Conservation (phyloP, 768 basidiomycete genomes). For the Lyophyllum semitale region DNA sequence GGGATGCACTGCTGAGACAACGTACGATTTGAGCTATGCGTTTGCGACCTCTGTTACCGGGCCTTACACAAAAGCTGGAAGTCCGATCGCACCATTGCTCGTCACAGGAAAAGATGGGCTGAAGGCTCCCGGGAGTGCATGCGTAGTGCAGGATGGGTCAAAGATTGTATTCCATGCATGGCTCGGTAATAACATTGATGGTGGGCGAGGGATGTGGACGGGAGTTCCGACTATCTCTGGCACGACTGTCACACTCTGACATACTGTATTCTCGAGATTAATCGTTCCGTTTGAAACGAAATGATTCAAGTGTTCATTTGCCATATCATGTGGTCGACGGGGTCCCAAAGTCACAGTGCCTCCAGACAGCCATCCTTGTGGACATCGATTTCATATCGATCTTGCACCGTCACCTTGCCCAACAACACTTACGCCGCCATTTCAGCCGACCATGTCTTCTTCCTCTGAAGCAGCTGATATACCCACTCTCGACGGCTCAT, state of each 20-base stretch:
- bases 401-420: too few relatives aligned
- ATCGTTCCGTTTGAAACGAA: too few relatives aligned
- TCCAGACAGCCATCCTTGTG: too few relatives aligned
- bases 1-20: constrained; percentile 14
- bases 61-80: constrained; percentile 14
- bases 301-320: too few relatives aligned
- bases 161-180: constrained; percentile 12
- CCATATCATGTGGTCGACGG: too few relatives aligned
- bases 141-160: constrained; percentile 11
- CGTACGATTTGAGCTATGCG: constrained; percentile 16
- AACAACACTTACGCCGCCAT: too few relatives aligned
- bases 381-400: too few relatives aligned
- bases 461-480: too few relatives aligned
- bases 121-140: constrained; percentile 15
- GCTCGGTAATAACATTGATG: constrained; percentile 10
- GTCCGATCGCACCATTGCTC: constrained; percentile 12
- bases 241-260: constrained; percentile 10
- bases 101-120: constrained; percentile 12
- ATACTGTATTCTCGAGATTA: too few relatives aligned
- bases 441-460: too few relatives aligned
- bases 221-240: constrained; percentile 9
- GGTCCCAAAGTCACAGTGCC: too few relatives aligned
- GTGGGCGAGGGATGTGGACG: constrained; percentile 17
- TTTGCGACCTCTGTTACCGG: constrained; percentile 13
- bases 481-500: too few relatives aligned